Conservation (phyloP, 768 basidiomycete genomes). For the Psilocybe sp. region DNA sequence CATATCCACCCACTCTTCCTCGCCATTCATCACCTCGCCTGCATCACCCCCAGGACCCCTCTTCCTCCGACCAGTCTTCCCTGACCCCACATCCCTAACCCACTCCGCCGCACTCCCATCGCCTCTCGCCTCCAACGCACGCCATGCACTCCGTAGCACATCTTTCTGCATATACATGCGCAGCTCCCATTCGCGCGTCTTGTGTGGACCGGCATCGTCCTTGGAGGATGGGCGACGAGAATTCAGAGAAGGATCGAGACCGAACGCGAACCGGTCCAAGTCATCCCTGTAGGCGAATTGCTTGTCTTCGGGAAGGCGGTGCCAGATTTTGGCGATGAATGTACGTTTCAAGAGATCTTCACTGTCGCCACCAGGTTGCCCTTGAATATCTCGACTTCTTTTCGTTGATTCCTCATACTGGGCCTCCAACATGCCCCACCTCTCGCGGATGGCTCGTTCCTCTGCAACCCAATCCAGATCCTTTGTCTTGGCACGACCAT, state of each 20-base stretch:
- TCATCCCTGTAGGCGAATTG: conserved; percentile 71
- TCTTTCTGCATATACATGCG: conserved; percentile 36
- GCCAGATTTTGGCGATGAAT: conserved; percentile 57
- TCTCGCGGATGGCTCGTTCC: not conserved
- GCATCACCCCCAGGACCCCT: not conserved
- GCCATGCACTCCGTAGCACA: conserved; percentile 55
- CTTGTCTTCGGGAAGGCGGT: conserved; percentile 43
- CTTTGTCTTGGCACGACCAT: no score
- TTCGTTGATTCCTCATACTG: not conserved
- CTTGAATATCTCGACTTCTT: no score
- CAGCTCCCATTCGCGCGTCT: conserved; percentile 55
- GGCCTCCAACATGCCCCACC: conserved; percentile 1
- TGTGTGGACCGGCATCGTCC: conserved; percentile 7
- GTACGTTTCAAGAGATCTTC: not conserved
- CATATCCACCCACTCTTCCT: conserved; percentile 61
- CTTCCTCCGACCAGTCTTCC: conserved; percentile 27
- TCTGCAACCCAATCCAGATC: conserved; percentile 25
- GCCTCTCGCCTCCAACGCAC: conserved; percentile 49
- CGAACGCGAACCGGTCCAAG: conserved; percentile 46
- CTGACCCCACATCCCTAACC: conserved; percentile 60
- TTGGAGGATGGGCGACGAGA: conserved; percentile 18
- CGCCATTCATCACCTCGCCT: conserved; percentile 4
- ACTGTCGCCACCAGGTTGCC: no score
- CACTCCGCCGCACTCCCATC: conserved; percentile 47
- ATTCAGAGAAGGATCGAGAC: conserved; percentile 8